Conservation (phyloP, 2,329 filamentous ascomycete genomes). For the Chaetothyriales sp. region DNA sequence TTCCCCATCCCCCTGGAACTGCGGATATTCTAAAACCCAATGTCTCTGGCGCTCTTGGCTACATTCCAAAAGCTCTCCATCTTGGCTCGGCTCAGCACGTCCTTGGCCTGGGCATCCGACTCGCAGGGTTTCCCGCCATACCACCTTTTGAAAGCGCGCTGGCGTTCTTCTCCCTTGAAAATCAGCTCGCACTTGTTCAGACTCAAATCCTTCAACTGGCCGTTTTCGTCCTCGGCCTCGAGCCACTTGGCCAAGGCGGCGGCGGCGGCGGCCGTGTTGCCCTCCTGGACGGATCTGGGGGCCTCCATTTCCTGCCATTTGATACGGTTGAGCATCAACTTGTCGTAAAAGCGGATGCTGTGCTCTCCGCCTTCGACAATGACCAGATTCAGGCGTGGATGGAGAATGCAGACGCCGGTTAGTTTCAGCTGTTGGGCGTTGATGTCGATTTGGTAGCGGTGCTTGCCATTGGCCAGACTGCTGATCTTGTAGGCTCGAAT, state of each 20-base stretch:
- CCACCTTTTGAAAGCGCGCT: conserved; percentile 72
- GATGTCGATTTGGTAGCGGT: conserved; percentile 81
- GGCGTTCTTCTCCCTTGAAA: conserved; percentile 81
- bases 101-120: conserved; percentile 75
- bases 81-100: conserved; percentile 62
- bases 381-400: conserved; percentile 75
- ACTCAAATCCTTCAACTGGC: conserved; percentile 65
- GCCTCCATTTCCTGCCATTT: conserved; percentile 84
- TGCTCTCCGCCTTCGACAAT: conserved; percentile 83
- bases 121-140: conserved; percentile 72
- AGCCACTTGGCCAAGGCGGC: conserved; percentile 57
- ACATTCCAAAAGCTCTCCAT: conserved; percentile 93
- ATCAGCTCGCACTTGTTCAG: conserved; percentile 68
- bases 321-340: conserved; percentile 83
- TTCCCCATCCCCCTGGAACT: too few species aligned
- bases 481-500: conserved; percentile 80
- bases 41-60: conserved; percentile 49
- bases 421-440: conserved; percentile 82
- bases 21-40: too few species aligned
- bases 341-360: conserved; percentile 71
- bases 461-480: conserved; percentile 78
- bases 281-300: conserved; percentile 42
- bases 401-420: conserved; percentile 80
- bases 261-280: conserved; percentile 47
- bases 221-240: conserved; percentile 57